phyloP scores from a whole-genome alignment of 2,329 filamentous ascomycete genomes.

The Colletotrichum cordylinicola region DNA sequence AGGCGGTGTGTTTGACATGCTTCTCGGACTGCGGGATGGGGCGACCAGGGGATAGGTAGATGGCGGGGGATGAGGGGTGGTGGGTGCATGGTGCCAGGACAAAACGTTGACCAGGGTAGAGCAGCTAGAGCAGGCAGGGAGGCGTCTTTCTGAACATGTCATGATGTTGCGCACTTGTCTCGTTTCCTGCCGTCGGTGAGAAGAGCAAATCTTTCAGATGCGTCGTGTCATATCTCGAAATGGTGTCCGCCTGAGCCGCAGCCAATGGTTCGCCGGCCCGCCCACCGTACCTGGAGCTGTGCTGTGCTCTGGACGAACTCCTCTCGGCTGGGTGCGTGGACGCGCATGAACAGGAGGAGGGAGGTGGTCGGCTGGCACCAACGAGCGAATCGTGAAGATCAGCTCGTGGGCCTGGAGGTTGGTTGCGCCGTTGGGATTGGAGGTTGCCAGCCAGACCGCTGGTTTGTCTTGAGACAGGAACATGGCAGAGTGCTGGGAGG shows the following conservation, averaged over 20 bases:
- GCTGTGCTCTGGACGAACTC: not conserved
- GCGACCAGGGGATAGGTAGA: not conserved
- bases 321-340: not conserved
- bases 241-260: not conserved
- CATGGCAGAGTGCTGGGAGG: not conserved
- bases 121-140: not conserved
- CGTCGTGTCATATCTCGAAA: not conserved
- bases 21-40: not conserved
- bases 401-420: not conserved
- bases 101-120: not conserved
- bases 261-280: not conserved
- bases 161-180: not conserved
- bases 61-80: not conserved
- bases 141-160: not conserved
- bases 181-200: not conserved
- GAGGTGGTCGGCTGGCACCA: not conserved
- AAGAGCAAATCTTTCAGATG: not conserved
- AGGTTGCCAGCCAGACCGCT: not conserved
- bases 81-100: not conserved
- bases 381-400: not conserved
- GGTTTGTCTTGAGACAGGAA: not conserved
- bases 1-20: not conserved
- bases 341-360: not conserved
- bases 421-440: not conserved
- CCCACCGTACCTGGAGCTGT: not conserved